Evolutionary conservation across 495 filamentous ascomycete species (phyloP).

Genomic region (Aspergillus cavernicola): DNA sequence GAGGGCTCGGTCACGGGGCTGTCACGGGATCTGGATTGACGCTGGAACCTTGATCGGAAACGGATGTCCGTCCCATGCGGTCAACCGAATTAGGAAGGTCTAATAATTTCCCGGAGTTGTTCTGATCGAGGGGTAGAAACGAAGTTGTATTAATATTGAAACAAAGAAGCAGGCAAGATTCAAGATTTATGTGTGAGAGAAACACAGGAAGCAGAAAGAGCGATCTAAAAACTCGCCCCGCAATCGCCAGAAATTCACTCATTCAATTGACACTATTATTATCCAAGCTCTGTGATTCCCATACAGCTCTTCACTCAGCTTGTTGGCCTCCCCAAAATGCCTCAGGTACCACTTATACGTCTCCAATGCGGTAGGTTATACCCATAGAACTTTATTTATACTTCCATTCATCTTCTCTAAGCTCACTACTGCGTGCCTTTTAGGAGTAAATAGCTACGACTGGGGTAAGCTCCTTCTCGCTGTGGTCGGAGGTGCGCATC

Average conservation of each 20-base stretch:
- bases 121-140: constrained; percentile 6
- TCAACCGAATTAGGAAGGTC: constrained; percentile 12
- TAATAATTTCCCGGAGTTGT: not conserved
- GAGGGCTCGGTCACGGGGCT: too few species aligned
- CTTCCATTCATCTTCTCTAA: too few species aligned
- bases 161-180: not conserved
- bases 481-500: constrained; percentile 9
- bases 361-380: constrained; percentile 80
- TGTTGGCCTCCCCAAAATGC: constrained; percentile 45
- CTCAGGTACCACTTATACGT: constrained; percentile 75
- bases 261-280: not conserved
- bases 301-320: not conserved
- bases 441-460: constrained; percentile 94
- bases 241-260: constrained; percentile 4
- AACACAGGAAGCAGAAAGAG: not conserved
- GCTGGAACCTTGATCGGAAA: not conserved
- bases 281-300: not conserved
- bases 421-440: constrained; percentile 3
- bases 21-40: constrained; percentile 12
- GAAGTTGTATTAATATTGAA: too few species aligned
- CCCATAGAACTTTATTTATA: not conserved
- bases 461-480: constrained; percentile 62
- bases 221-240: not conserved
- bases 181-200: not conserved
- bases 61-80: too few species aligned